Evolutionary conservation across 495 filamentous ascomycete species (phyloP).

Genomic region (Penicillium subrubescens): DNA sequence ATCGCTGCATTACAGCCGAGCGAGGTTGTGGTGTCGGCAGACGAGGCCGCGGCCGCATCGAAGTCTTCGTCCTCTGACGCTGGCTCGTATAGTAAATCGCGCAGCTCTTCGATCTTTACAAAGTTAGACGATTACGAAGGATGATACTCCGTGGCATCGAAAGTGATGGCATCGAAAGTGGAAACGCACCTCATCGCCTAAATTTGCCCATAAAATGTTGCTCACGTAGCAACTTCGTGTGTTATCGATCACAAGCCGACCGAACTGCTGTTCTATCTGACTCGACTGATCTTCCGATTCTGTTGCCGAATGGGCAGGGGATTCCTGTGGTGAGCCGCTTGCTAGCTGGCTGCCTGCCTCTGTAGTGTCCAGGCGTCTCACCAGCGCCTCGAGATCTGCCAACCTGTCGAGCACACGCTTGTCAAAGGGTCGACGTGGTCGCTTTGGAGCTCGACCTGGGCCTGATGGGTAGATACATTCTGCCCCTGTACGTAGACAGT

Average conservation of each 20-base stretch:
- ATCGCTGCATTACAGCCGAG: conserved; percentile 36
- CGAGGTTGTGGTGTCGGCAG: conserved; percentile 12
- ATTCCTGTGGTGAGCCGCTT: not conserved
- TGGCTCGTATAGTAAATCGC: conserved; percentile 58
- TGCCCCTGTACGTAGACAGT: not conserved
- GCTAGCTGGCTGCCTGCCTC: not conserved
- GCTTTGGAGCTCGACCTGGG: conserved; percentile 12
- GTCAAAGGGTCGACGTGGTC: conserved; percentile 1
- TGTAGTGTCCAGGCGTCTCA: not conserved
- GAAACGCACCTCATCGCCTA: conserved; percentile 67
- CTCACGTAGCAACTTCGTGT: conserved; percentile 74
- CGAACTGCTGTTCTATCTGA: conserved; percentile 42
- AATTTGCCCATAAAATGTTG: conserved; percentile 73
- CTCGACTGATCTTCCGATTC: not conserved
- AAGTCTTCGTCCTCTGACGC: conserved; percentile 53
- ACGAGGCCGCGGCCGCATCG: not conserved
- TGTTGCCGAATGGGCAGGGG: not conserved
- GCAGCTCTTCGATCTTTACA: conserved; percentile 56
- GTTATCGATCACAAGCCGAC: conserved; percentile 71
- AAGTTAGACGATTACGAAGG: not conserved
- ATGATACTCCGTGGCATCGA: not conserved
- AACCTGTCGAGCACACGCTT: conserved; percentile 3
- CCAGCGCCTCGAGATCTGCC: conserved; percentile 7
- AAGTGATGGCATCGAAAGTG: conserved; percentile 18
- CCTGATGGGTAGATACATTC: conserved; percentile 13